Base-by-base conservation (phyloP, 306 rosid species). In the Sophora flavescens region DNA sequence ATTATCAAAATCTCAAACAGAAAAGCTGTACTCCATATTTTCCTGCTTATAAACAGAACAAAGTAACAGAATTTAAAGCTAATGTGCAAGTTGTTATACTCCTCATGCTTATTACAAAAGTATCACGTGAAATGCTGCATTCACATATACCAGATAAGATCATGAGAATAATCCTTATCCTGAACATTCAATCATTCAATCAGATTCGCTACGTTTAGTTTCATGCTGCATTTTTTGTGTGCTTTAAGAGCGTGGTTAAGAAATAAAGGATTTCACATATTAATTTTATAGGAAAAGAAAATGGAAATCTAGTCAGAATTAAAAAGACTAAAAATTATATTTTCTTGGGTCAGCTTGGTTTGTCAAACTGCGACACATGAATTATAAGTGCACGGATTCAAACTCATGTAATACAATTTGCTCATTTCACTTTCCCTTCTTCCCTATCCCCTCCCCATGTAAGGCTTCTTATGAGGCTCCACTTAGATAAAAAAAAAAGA, bases 121-220 rank as follows among this genome's bases (percentile, higher is more conserved):
- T 65, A 56, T 26, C 42, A 58, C 33, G 18, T 58, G 58, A 71
- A 70, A 53, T 51, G 52, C 59, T 77, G 76, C 82, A 76, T 22
- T 71, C 70, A 60, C 78, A 56, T 76, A 63, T 63, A 71, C 57
- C 16, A 17, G 45, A 78, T 68, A 74, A 44, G 50, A 44, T 44
- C 39, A 35, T 44, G 10, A 57, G 85, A 81, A 81, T 84, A 77
- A 72, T 69, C 71, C 81, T 72, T 84, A 73, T 72, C 78, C 33
- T 16, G 4, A 8, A 68, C 16, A 8, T 2, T 48, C 81, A 63
- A 2, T 68, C 76, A 50, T 66, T 72, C 80, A 58, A 28, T 68
- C 66, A 67, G 75, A 84, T 77, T 80, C 83, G 11, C 58, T 57
- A 2, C 35, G 15, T 50, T 74, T 5, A 12, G 22, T 51, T 53